phyloP scores from a whole-genome alignment of 176 grass and related monocot genomes.

The Triticum turgidum region DNA sequence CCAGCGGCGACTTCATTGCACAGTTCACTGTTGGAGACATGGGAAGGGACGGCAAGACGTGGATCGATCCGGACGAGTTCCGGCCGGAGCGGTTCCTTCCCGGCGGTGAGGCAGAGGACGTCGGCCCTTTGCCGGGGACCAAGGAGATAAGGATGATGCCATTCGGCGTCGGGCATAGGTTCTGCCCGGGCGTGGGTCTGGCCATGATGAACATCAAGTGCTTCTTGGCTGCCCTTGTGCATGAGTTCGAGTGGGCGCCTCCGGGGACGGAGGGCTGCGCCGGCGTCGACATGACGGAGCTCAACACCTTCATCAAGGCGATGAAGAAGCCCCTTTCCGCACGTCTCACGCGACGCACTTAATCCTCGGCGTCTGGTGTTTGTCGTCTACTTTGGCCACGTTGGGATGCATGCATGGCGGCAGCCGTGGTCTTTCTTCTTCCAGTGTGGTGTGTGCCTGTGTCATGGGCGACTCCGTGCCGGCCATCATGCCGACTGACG shows the following conservation, averaged over 20 bases:
- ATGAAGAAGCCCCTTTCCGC: no score
- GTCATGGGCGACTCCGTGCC: no score
- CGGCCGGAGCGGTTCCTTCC: no score
- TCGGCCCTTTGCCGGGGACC: neutral
- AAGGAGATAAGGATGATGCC: slow-evolving; percentile 9
- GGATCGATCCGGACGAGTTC: neutral
- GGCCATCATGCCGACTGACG: no score
- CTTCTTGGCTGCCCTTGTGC: neutral
- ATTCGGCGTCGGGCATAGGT: neutral
- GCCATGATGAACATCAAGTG: slow-evolving; percentile 14
- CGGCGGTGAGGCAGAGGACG: neutral
- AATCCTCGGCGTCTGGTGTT: no score
- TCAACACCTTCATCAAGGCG: no score
- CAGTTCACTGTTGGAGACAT: neutral
- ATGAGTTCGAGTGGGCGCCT: neutral
- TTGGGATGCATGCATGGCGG: no score
- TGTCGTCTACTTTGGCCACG: no score
- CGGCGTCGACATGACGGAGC: neutral
- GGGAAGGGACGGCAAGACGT: neutral
- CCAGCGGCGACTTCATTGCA: neutral
- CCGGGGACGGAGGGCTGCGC: neutral
- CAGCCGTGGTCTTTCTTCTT: no score
- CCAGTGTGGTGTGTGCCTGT: no score
- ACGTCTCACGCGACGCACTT: no score
- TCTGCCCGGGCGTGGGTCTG: neutral